phyloP scores from a whole-genome alignment of 106 monocot species.

The Dioscorea dumetorum region DNA sequence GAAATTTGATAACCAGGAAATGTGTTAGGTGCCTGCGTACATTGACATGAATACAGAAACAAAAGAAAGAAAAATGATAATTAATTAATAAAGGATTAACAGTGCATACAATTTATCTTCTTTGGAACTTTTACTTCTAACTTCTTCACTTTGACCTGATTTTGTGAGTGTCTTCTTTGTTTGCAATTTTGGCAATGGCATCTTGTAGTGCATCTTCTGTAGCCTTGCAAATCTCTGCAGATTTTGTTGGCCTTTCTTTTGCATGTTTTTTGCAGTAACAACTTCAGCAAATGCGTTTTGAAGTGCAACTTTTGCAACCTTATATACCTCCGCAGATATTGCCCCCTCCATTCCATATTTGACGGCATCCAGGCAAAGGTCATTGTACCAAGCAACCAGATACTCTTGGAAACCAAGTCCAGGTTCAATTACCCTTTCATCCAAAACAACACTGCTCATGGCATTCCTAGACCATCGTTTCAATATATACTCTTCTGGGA shows the following conservation, averaged over 20 bases:
- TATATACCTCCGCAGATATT: constrained; percentile 57
- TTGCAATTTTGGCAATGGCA: constrained; percentile 73
- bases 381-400: constrained; percentile 66
- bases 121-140: constrained; percentile 15
- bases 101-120: constrained; percentile 29
- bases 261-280: constrained; percentile 37
- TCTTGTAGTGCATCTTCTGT: constrained; percentile 84
- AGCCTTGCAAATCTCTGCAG: constrained; percentile 54
- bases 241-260: constrained; percentile 68
- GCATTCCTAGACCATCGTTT: constrained; percentile 77
- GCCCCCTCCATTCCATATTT: constrained; percentile 78
- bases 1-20: background rate
- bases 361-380: constrained; percentile 77
- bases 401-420: constrained; percentile 46
- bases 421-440: constrained; percentile 30
- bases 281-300: constrained; percentile 79
- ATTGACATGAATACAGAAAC: background rate
- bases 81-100: background rate
- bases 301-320: constrained; percentile 75
- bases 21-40: background rate
- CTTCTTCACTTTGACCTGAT: constrained; percentile 35
- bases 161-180: constrained; percentile 46
- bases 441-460: constrained; percentile 18
- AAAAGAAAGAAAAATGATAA: background rate
- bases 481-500: constrained; percentile 67